Percentiles rank a stretch among this genome's conserved stretches.
phyloP scores from a whole-genome alignment of 306 rosid genomes.

The Ceratonia siliqua region DNA sequence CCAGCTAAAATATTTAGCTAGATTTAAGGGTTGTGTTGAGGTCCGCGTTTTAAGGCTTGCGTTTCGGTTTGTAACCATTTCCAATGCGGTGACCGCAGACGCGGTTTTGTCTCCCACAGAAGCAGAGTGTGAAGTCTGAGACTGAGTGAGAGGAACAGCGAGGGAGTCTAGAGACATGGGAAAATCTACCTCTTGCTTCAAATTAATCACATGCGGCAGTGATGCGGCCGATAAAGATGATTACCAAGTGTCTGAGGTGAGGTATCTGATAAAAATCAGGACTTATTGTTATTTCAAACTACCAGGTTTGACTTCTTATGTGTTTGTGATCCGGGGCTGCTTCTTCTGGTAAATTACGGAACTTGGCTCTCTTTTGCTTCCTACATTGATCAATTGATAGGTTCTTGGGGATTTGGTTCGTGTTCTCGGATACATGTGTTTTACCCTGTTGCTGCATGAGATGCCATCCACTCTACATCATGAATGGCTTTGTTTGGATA shows the following conservation, averaged over 20 bases:
- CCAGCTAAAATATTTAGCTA: conserved; percentile 38
- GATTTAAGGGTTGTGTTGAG: conserved; percentile 56
- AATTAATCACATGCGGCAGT: conserved; percentile 72
- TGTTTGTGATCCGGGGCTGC: conserved; percentile 13
- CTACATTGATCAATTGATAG: conserved; percentile 18
- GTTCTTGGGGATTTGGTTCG: background rate
- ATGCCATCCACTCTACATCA: background rate
- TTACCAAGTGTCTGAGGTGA: conserved; percentile 58
- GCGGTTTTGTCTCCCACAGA: conserved; percentile 33
- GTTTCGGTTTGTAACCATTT: conserved; percentile 41
- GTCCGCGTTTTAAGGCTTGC: conserved; percentile 55
- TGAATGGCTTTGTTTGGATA: conserved; percentile 14
- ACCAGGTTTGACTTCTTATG: background rate
- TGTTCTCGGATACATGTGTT: conserved; percentile 12
- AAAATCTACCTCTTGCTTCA: conserved; percentile 81
- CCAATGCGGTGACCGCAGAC: conserved; percentile 51
- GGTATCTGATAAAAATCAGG: conserved; percentile 32
- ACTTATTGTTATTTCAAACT: background rate
- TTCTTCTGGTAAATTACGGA: background rate
- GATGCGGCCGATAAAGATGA: conserved; percentile 63
- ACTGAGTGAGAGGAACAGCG: conserved; percentile 12
- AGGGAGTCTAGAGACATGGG: conserved; percentile 44
- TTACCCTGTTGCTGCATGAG: background rate
- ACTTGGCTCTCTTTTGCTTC: background rate
- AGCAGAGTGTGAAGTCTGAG: background rate